A percentile compares a stretch with the other conserved stretches of the same genome.
phyloP scores from a whole-genome alignment of 805 yeast species.

The Spathaspora hagerdaliae region DNA sequence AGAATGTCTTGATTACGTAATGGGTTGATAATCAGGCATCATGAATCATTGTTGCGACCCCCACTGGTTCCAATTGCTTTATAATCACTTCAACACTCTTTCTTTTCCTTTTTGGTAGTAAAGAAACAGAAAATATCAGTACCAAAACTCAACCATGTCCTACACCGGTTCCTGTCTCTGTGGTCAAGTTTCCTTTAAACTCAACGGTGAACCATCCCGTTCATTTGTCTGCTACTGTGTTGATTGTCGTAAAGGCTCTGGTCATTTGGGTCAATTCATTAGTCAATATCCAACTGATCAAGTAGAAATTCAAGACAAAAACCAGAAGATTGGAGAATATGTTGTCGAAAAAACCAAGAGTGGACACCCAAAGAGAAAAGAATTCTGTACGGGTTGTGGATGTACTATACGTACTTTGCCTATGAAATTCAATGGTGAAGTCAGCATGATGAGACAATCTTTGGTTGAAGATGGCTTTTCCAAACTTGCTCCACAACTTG shows the following conservation, averaged over 20 bases:
- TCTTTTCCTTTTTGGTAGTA: no score
- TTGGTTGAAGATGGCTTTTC: constrained; percentile 6
- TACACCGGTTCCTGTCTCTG: constrained; percentile 9
- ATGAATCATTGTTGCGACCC: no score
- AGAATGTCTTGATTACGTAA: no score
- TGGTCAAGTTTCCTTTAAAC: constrained; percentile 3
- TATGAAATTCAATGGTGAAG: constrained; percentile 8
- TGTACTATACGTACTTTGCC: constrained; percentile 8
- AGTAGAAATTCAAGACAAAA: constrained; percentile 2
- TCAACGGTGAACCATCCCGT: constrained; percentile 5
- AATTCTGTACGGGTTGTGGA: constrained; percentile 9
- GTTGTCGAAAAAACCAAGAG: constrained; percentile 6
- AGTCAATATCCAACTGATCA: constrained; percentile 4
- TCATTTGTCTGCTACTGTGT: constrained; percentile 7
- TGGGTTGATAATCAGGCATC: no score
- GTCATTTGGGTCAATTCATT: constrained; percentile 9
- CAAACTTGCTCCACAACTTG: constrained; percentile 3
- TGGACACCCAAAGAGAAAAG: constrained; percentile 9
- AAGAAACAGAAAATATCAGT: no score
- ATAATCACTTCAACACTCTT: no score
- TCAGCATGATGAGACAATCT: constrained; percentile 9
- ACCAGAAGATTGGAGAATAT: constrained; percentile 3
- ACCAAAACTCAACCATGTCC: neutral
- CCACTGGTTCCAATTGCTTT: no score
- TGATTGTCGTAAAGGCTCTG: constrained; percentile 12